Percentiles rank a stretch among this genome's conserved stretches.
Conservation (phyloP, 192 early-diverging fungal species). For the Backusella luteola region DNA sequence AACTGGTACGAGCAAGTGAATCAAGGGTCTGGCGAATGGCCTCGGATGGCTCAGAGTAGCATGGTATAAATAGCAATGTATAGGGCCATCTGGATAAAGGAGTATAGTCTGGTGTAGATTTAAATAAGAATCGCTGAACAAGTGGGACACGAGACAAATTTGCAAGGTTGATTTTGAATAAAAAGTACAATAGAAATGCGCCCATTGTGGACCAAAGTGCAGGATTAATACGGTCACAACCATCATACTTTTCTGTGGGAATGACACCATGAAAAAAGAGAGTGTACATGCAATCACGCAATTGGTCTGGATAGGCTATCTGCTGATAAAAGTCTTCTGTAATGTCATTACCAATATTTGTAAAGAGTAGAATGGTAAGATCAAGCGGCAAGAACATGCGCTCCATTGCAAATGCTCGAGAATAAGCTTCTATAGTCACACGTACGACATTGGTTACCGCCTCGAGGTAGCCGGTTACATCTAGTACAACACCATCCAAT, state of each 20-base stretch:
- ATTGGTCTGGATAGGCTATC: slow-evolving; percentile 4
- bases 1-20: slow-evolving; percentile 55
- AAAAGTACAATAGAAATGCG: slow-evolving; percentile 18
- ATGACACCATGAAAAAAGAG: slow-evolving; percentile 33
- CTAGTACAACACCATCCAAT: slow-evolving; percentile 30
- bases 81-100: slow-evolving; percentile 16
- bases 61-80: slow-evolving; percentile 58
- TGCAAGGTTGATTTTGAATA: slow-evolving; percentile 33
- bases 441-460: slow-evolving; percentile 19
- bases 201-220: slow-evolving; percentile 32
- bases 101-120: not conserved
- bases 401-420: slow-evolving; percentile 25
- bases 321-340: slow-evolving; percentile 27
- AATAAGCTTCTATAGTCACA: slow-evolving; percentile 10
- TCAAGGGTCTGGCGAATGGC: slow-evolving; percentile 63
- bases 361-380: slow-evolving; percentile 23
- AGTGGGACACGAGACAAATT: slow-evolving; percentile 30
- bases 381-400: slow-evolving; percentile 35
- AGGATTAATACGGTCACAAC: slow-evolving; percentile 28
- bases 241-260: slow-evolving; percentile 7
- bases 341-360: slow-evolving; percentile 31
- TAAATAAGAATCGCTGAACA: slow-evolving; percentile 19
- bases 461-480: slow-evolving; percentile 36
- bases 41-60: slow-evolving; percentile 67
- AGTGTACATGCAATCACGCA: slow-evolving; percentile 19